phyloP scores from a whole-genome alignment of 768 basidiomycete genomes.

The Leucocoprinus leucothites region DNA sequence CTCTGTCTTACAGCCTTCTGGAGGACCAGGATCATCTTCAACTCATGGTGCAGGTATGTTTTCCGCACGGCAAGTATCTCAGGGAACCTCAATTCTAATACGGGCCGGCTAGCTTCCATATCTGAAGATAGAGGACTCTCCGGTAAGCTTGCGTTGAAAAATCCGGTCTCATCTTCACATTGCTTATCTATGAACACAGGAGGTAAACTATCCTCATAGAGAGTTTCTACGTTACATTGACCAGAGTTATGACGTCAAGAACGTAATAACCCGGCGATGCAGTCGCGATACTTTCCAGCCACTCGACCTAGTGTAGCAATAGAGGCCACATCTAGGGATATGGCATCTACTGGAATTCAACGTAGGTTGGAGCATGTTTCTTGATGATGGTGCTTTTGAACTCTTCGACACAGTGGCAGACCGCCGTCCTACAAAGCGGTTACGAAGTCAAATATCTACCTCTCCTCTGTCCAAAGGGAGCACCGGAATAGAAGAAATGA shows the following conservation, averaged over 20 bases:
- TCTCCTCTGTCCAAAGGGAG: constrained; percentile 36
- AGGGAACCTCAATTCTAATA: background rate
- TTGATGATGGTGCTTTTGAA: too few relatives aligned
- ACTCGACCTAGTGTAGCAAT: too few relatives aligned
- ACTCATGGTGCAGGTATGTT: constrained; percentile 10
- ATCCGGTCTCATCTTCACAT: background rate
- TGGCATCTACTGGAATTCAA: too few relatives aligned
- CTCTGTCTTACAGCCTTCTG: constrained; percentile 14
- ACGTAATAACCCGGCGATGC: background rate
- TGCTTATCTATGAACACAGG: constrained; percentile 1
- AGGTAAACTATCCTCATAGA: background rate
- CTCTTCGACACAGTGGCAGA: too few relatives aligned
- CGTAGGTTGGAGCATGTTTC: too few relatives aligned
- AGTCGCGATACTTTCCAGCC: background rate
- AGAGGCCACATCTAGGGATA: too few relatives aligned
- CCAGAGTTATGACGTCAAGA: background rate
- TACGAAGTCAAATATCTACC: constrained; percentile 12
- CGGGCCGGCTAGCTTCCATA: background rate
- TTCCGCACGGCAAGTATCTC: background rate
- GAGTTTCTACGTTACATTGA: background rate
- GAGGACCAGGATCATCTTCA: background rate
- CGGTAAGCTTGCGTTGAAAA: background rate
- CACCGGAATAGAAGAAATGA: constrained; percentile 26
- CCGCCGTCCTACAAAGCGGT: constrained; percentile 13
- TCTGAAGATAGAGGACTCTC: background rate